Conservation (phyloP, 2,329 filamentous ascomycete species). For the Aspergillus sp. region DNA sequence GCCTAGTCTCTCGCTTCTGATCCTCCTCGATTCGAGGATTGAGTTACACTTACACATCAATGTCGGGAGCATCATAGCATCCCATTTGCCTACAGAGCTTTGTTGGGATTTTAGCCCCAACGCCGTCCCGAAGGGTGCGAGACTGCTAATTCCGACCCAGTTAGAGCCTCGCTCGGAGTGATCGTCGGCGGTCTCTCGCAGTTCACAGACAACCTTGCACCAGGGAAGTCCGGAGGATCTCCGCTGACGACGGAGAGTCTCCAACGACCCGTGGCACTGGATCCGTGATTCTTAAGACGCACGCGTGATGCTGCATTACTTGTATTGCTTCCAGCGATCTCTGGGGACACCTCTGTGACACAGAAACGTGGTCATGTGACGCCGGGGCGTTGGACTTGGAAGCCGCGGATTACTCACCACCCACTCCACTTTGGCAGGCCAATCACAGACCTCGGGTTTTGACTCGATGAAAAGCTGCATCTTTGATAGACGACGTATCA, state of each 20-base stretch:
- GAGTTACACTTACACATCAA: not conserved
- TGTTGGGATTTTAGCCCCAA: constrained; percentile 29
- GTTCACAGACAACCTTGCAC: too few species aligned
- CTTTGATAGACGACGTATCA: too few species aligned
- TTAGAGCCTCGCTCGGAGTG: not conserved
- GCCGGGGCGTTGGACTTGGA: not conserved
- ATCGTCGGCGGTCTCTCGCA: too few species aligned
- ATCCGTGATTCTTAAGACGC: too few species aligned
- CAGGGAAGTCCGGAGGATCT: not conserved
- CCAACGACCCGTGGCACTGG: too few species aligned
- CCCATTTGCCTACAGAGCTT: constrained; percentile 18
- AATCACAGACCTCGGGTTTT: not conserved
- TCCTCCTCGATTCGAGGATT: not conserved
- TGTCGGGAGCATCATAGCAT: not conserved
- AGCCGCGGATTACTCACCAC: not conserved
- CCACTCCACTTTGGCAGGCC: not conserved
- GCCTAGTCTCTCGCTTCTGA: constrained; percentile 3
- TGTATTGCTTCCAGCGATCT: too few species aligned
- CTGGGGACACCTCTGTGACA: not conserved
- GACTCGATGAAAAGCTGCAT: not conserved
- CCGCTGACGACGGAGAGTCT: too few species aligned
- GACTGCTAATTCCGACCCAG: not conserved
- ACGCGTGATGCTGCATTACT: too few species aligned
- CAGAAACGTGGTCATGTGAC: not conserved
- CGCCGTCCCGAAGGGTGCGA: not conserved